Evolutionary conservation across 768 basidiomycete species (phyloP).

Genomic region (Russula abietina): DNA sequence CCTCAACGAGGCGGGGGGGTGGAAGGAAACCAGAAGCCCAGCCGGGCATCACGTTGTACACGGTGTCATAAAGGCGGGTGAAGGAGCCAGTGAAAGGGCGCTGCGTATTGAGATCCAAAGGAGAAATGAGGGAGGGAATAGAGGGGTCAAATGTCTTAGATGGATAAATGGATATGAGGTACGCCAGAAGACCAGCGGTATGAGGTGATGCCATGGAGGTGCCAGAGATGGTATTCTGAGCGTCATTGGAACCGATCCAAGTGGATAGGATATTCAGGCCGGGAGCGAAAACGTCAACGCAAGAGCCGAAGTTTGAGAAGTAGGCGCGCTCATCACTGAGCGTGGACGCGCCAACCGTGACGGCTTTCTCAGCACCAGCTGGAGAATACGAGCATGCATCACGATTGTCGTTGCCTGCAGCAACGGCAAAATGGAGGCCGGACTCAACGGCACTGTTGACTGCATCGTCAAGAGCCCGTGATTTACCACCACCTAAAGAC

Average conservation of each 20-base stretch:
- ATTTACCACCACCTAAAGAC: slow-evolving; percentile 96
- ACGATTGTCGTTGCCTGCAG: slow-evolving; percentile 83
- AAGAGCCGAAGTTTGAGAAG: slow-evolving; percentile 88
- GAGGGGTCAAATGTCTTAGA: slow-evolving; percentile 51
- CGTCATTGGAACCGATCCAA: slow-evolving; percentile 53
- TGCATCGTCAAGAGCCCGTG: slow-evolving; percentile 70
- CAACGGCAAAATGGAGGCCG: slow-evolving; percentile 95
- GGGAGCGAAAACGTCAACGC: slow-evolving; percentile 91
- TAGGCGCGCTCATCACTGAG: slow-evolving; percentile 76
- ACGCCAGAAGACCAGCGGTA: slow-evolving; percentile 79
- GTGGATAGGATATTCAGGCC: slow-evolving; percentile 85
- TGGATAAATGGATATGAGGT: slow-evolving; percentile 82
- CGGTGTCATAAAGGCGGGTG: slow-evolving; percentile 46
- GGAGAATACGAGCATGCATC: slow-evolving; percentile 94
- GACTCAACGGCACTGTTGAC: slow-evolving; percentile 78
- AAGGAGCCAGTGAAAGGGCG: slow-evolving; percentile 36
- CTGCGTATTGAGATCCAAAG: slow-evolving; percentile 32
- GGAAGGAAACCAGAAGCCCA: slow-evolving; percentile 55
- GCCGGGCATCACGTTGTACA: slow-evolving; percentile 47
- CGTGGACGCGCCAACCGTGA: slow-evolving; percentile 92
- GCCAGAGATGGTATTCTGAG: slow-evolving; percentile 71
- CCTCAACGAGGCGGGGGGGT: slow-evolving; percentile 39
- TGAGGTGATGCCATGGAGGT: slow-evolving; percentile 95
- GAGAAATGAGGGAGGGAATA: slow-evolving; percentile 34
- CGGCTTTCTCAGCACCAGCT: slow-evolving; percentile 78